These are phyloP conservation scores for Vitis riparia DNA, from an alignment of 164 flowering plant species.

Conservation along the genomic window DNA sequence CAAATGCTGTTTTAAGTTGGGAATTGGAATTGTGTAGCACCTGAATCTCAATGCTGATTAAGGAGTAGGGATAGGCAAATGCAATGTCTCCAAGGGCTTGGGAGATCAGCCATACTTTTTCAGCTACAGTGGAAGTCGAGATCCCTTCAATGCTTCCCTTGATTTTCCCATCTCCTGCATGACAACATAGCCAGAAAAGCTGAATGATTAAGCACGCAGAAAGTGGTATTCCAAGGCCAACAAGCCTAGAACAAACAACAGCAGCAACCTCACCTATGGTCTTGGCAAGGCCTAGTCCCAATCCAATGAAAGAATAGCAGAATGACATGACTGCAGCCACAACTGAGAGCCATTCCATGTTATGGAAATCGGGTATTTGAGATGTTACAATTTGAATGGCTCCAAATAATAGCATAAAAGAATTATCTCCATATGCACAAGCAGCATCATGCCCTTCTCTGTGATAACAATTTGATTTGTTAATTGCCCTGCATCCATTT, in stretches of 20 bases:
- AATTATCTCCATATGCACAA: slow-evolving; percentile 27
- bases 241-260: neutral
- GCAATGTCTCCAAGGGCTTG: slow-evolving; percentile 55
- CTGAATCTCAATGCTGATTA: slow-evolving; percentile 38
- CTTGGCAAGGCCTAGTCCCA: slow-evolving; percentile 56
- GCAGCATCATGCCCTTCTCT: slow-evolving; percentile 40
- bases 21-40: slow-evolving; percentile 6
- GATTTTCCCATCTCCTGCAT: slow-evolving; percentile 39
- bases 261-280: slow-evolving; percentile 41
- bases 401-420: slow-evolving; percentile 48
- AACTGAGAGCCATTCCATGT: slow-evolving; percentile 47
- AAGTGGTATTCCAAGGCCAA: no score
- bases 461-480: slow-evolving; percentile 54
- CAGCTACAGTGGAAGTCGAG: slow-evolving; percentile 15
- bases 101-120: slow-evolving; percentile 32
- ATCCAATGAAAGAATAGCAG: slow-evolving; percentile 55
- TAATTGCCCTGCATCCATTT: slow-evolving; percentile 37
- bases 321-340: slow-evolving; percentile 70
- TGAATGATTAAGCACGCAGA: no score
- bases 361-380: slow-evolving; percentile 51
- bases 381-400: slow-evolving; percentile 37
- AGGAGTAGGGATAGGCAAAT: slow-evolving; percentile 36
- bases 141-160: slow-evolving; percentile 45
- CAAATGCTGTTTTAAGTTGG: neutral
- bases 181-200: no score